These are phyloP conservation scores for Dipteronia dyeriana DNA, from an alignment of 345 rosid genomes.

Conservation along the genomic window DNA sequence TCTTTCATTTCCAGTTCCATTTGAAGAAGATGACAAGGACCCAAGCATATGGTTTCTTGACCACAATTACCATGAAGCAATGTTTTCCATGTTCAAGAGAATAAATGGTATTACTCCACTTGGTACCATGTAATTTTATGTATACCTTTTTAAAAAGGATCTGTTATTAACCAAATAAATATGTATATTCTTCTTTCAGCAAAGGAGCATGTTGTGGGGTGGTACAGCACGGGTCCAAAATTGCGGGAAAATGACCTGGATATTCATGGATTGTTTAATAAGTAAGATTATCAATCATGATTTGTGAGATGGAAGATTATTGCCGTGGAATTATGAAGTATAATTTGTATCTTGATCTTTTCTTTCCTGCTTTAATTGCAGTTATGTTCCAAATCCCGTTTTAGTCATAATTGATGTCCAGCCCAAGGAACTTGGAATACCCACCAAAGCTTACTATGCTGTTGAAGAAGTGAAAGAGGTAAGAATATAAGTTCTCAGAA, in stretches of 20 bases:
- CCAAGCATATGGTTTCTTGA: constrained; percentile 90
- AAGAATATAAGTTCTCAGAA: constrained; percentile 15
- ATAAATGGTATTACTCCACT: constrained; percentile 58
- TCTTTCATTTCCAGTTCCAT: constrained; percentile 58
- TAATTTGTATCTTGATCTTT: constrained; percentile 4
- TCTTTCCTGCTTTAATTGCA: constrained; percentile 23
- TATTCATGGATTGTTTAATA: constrained; percentile 62
- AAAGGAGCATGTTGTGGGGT: constrained; percentile 94
- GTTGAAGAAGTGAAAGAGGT: constrained; percentile 87
- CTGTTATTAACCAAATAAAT: background rate
- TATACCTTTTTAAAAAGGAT: background rate
- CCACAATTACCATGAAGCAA: constrained; percentile 85
- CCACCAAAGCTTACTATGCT: constrained; percentile 53
- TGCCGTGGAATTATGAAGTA: background rate
- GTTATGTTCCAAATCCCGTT: constrained; percentile 76
- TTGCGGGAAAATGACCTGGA: constrained; percentile 85
- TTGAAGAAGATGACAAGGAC: constrained; percentile 88
- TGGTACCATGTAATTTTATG: background rate
- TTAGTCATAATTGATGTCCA: constrained; percentile 70
- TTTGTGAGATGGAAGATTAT: background rate
- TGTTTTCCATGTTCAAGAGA: constrained; percentile 95
- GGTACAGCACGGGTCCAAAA: constrained; percentile 95
- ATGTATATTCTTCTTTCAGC: constrained; percentile 43
- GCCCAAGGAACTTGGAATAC: constrained; percentile 58
- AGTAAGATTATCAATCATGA: constrained; percentile 44